phyloP scores from a whole-genome alignment of 148 eudicot genomes.

The Rhododendron molle region DNA sequence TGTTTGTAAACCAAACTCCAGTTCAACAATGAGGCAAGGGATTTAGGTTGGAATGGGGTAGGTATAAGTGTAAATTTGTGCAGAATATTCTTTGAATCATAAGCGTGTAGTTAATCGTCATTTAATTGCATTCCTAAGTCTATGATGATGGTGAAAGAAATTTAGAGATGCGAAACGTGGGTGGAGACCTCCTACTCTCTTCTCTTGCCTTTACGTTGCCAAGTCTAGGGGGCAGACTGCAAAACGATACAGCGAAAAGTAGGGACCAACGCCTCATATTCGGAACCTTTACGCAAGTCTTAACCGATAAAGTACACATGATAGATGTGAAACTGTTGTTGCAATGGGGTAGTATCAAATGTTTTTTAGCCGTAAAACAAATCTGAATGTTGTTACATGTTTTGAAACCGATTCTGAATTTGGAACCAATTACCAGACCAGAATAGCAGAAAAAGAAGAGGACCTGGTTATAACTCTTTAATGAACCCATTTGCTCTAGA shows the following conservation, averaged over 20 bases:
- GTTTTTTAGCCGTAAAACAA: too few species aligned
- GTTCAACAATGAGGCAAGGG: not conserved
- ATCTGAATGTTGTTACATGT: not conserved
- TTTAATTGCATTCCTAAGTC: not conserved
- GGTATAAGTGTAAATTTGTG: not conserved
- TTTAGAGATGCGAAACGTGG: not conserved
- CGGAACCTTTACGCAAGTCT: too few species aligned
- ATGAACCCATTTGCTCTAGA: not conserved
- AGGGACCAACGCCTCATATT: too few species aligned
- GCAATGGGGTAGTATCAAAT: too few species aligned
- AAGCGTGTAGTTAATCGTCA: not conserved
- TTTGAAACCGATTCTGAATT: not conserved
- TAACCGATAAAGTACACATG: too few species aligned
- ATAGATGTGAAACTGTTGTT: too few species aligned
- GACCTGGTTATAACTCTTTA: not conserved
- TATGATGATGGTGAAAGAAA: not conserved
- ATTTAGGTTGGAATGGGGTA: not conserved
- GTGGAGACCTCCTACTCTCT: too few species aligned
- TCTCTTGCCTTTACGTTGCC: too few species aligned
- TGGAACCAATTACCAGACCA: not conserved
- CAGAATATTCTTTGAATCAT: not conserved
- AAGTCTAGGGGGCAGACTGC: too few species aligned
- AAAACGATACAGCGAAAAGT: too few species aligned
- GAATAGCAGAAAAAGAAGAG: not conserved
- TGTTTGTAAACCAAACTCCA: not conserved